These are phyloP conservation scores for Cucurbita argyrosperma DNA, from an alignment of 306 rosid genomes.

Conservation along the genomic window DNA sequence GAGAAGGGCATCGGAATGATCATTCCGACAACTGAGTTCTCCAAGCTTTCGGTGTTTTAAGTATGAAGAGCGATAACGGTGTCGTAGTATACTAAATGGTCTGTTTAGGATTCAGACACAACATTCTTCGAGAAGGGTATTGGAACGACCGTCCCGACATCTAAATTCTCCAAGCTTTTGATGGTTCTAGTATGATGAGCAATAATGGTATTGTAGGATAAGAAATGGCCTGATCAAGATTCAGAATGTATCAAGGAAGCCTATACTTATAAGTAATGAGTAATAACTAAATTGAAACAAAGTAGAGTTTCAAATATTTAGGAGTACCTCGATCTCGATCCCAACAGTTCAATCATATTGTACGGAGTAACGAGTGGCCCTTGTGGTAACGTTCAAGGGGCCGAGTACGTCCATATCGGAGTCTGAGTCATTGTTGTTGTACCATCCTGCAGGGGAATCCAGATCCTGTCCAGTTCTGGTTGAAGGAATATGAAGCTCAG, in stretches of 20 bases:
- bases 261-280: background rate
- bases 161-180: background rate
- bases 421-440: slow-evolving; percentile 37
- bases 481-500: slow-evolving; percentile 43
- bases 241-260: background rate
- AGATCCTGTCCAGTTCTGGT: slow-evolving; percentile 22
- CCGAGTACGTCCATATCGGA: slow-evolving; percentile 72
- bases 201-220: background rate
- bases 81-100: background rate
- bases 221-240: background rate
- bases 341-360: slow-evolving; percentile 37
- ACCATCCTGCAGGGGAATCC: slow-evolving; percentile 34
- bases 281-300: background rate
- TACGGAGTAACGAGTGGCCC: slow-evolving; percentile 48
- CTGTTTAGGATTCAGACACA: background rate
- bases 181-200: background rate
- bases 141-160: background rate
- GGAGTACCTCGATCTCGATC: slow-evolving; percentile 18
- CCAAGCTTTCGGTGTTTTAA: background rate
- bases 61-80: background rate
- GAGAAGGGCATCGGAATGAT: background rate
- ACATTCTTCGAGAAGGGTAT: background rate
- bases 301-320: background rate
- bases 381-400: slow-evolving; percentile 30
- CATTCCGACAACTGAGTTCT: background rate